These are phyloP conservation scores for Brassica rapa DNA, from an alignment of 345 rosid species.

Conservation along the genomic window DNA sequence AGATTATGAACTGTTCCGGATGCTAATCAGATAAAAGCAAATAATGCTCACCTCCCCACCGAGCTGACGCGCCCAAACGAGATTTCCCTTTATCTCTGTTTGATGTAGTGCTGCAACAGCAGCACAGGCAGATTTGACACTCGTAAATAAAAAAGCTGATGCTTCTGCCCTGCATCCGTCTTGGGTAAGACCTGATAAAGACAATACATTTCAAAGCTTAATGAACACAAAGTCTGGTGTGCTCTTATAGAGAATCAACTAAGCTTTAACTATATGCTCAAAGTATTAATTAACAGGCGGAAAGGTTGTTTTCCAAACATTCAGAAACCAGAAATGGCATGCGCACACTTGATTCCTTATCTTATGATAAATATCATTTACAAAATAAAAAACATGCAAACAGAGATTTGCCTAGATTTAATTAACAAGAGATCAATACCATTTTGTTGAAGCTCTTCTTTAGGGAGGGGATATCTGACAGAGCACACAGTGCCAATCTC, in stretches of 20 bases:
- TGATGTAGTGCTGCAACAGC: constrained; percentile 67
- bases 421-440: constrained; percentile 47
- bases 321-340: constrained; percentile 6
- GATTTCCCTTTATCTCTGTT: constrained; percentile 61
- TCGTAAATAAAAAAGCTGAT: constrained; percentile 78
- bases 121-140: constrained; percentile 77
- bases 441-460: constrained; percentile 63
- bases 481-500: constrained; percentile 77
- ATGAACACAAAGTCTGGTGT: background rate
- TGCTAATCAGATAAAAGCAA: constrained; percentile 18
- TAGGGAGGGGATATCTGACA: constrained; percentile 78
- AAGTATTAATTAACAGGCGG: background rate
- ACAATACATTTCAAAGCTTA: background rate
- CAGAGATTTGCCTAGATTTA: background rate
- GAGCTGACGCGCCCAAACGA: constrained; percentile 93
- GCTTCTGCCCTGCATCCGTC: constrained; percentile 91
- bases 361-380: background rate
- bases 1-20: constrained; percentile 16
- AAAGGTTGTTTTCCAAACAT: background rate
- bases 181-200: constrained; percentile 70
- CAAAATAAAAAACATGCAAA: background rate
- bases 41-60: constrained; percentile 85
- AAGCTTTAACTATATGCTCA: background rate
- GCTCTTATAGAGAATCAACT: constrained; percentile 8
- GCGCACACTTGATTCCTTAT: constrained; percentile 6